A percentile compares a stretch with the other conserved stretches of the same genome.
Conservation (phyloP, 345 rosid genomes). For the Corymbia maculata region DNA sequence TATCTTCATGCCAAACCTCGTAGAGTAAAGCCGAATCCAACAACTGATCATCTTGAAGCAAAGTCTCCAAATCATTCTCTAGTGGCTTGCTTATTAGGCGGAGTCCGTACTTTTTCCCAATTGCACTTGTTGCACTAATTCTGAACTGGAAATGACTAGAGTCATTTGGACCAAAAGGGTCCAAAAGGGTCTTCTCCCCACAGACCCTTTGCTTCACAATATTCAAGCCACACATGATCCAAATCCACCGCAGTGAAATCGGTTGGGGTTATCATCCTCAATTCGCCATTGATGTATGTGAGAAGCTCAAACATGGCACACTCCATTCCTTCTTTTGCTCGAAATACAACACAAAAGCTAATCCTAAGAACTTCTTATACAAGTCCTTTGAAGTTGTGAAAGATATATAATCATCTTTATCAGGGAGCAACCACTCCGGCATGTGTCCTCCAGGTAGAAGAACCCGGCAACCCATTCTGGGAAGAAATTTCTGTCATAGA, state of each 20-base stretch:
- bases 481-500: too few relatives aligned
- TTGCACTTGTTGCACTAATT: accelerated
- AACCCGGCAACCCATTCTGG: too few relatives aligned
- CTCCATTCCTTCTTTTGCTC: not conserved
- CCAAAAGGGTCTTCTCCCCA: accelerated
- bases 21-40: accelerated
- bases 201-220: accelerated
- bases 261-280: too few relatives aligned
- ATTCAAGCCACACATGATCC: accelerated
- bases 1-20: not conserved
- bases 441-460: not conserved
- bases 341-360: not conserved
- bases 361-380: accelerated
- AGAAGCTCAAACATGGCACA: accelerated
- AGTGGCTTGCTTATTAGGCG: not conserved
- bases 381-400: not conserved
- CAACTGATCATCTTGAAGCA: not conserved
- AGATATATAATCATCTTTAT: not conserved
- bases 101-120: not conserved
- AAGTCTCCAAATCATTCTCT: accelerated
- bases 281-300: accelerated
- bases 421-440: not conserved
- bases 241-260: not conserved
- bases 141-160: not conserved
- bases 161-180: not conserved